These are phyloP conservation scores for Fusarium incarnatum DNA, from an alignment of 2,329 filamentous ascomycete species.

Conservation along the genomic window DNA sequence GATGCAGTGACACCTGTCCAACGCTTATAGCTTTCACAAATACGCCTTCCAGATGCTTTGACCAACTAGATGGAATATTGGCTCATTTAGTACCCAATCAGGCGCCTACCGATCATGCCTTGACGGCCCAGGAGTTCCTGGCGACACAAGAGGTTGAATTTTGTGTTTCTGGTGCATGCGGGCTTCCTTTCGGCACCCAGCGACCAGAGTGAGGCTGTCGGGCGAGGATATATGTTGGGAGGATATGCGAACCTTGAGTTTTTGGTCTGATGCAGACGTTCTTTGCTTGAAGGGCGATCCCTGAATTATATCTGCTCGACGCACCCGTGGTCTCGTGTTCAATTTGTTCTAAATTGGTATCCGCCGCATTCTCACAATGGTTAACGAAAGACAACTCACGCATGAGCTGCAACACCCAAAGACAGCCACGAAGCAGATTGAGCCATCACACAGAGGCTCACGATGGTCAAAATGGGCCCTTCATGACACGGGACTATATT, in stretches of 20 bases:
- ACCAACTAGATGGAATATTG: slow-evolving; percentile 29
- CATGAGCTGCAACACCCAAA: slow-evolving; percentile 11
- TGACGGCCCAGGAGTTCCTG: slow-evolving; percentile 19
- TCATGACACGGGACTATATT: slow-evolving; percentile 27
- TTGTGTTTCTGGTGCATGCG: slow-evolving; percentile 28
- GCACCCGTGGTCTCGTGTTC: slow-evolving; percentile 1
- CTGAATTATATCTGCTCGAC: slow-evolving; percentile 29
- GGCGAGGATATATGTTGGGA: slow-evolving; percentile 5
- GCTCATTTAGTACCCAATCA: slow-evolving; percentile 24
- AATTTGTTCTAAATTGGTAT: background rate
- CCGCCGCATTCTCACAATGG: slow-evolving; percentile 9
- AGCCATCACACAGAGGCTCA: background rate
- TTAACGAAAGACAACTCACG: slow-evolving; percentile 3
- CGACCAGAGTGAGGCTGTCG: slow-evolving; percentile 42
- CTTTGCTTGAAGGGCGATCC: slow-evolving; percentile 6
- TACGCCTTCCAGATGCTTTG: slow-evolving; percentile 3
- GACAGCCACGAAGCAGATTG: slow-evolving; percentile 7
- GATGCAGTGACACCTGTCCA: slow-evolving; percentile 39
- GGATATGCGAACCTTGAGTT: slow-evolving; percentile 17
- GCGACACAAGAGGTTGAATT: slow-evolving; percentile 25
- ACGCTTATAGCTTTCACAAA: slow-evolving; percentile 32
- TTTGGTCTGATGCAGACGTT: slow-evolving; percentile 7
- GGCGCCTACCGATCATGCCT: background rate
- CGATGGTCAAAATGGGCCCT: slow-evolving; percentile 39
- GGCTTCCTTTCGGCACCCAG: slow-evolving; percentile 24